A percentile compares a stretch with the other conserved stretches of the same genome.
Conservation (phyloP, 495 filamentous ascomycete genomes). For the Apodospora peruviana region DNA sequence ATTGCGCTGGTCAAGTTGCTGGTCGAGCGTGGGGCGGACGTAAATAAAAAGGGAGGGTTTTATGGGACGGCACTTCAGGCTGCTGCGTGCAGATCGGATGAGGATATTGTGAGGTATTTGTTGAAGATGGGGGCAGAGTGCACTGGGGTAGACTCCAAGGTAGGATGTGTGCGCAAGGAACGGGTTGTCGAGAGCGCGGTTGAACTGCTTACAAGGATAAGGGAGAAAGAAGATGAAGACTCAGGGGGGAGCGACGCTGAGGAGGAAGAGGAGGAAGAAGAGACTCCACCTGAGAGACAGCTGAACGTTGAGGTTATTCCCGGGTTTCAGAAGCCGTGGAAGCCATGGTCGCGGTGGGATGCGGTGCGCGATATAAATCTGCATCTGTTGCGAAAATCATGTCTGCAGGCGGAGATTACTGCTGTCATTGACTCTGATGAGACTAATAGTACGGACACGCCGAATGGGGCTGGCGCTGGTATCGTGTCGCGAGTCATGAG, state of each 20-base stretch:
- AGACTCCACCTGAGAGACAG: not conserved
- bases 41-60: constrained; percentile 11
- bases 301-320: constrained; percentile 2
- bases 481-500: too few species aligned
- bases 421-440: not conserved
- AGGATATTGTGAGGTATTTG: constrained; percentile 5
- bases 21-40: constrained; percentile 22
- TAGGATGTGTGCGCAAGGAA: not conserved
- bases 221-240: not conserved
- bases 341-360: constrained; percentile 1
- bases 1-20: constrained; percentile 14
- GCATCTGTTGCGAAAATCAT: not conserved
- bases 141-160: not conserved
- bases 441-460: not conserved
- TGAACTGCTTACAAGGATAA: not conserved
- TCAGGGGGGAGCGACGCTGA: not conserved
- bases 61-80: constrained; percentile 25
- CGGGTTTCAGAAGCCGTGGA: not conserved
- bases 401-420: not conserved
- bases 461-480: too few species aligned
- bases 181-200: not conserved
- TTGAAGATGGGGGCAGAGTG: constrained; percentile 4
- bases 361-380: not conserved
- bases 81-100: constrained; percentile 11
- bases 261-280: not conserved